Base-by-base conservation (phyloP, 208 protist genomes). In the Crithidia thermophila region DNA sequence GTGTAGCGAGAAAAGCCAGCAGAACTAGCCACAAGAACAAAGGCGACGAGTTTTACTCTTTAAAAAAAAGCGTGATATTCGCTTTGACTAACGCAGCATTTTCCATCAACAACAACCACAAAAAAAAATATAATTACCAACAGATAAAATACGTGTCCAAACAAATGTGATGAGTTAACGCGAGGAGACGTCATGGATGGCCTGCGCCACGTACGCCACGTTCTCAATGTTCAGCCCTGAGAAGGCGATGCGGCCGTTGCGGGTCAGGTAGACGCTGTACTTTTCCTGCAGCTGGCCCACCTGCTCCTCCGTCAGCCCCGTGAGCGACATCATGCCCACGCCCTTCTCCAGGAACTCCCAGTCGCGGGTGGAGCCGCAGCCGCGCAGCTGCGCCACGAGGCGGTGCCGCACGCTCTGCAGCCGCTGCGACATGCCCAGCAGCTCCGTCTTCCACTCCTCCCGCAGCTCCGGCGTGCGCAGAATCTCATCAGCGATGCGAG, bases 281-380 rank as follows among this genome's bases (percentile, higher is more conserved):
- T 88, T 70, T 33, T 67, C 49, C 39, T 71, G 68, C 57, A 93
- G 62, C 49, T 11, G 47, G 9, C 43, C 31, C 39, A 91, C 90
- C 77, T 97, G 77, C 33, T 79, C 75, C 69, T 77, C 72, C 53
- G 68, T 93, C n/a, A 99, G 82, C 30, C 98, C 97, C 1, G 92
- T 93, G 77, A 92, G 98, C 30, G 93, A 95, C 82, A 99, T 99
- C 98, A 99, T 99, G 57, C 98, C 98, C 36, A 97, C 93, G 67
- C 98, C 97, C 7, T 84, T 75, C 50, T 89, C 86, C 27, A 99
- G 89, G 73, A 99, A 98, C 25, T 63, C 67, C 96, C 97, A 99
- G 40, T 89, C 76, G 16, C 82, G 75, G 10, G 78, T 81, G 4
- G 84, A 93, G 30, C 90, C 89, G 34, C 47, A 69, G 16, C 33